phyloP scores from a whole-genome alignment of 129 eudicot species.

The Chrysanthemum makinoi region DNA sequence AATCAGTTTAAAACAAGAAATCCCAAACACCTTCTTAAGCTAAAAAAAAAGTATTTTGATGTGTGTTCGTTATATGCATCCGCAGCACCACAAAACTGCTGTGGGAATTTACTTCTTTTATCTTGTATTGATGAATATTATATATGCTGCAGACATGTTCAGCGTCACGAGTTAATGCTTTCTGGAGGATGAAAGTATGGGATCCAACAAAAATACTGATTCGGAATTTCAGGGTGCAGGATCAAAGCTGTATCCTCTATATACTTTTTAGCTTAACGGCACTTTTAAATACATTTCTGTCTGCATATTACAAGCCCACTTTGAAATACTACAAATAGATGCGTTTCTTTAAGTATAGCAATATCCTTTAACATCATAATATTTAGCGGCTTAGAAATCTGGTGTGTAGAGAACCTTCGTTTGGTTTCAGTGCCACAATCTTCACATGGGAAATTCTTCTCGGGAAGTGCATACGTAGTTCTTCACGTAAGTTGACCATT shows the following conservation, averaged over 20 bases:
- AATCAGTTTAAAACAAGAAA: no score
- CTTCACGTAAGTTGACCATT: slow-evolving; percentile 38
- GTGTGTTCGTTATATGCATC: neutral
- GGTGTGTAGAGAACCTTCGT: slow-evolving; percentile 62
- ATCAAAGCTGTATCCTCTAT: slow-evolving; percentile 62
- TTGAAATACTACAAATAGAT: neutral
- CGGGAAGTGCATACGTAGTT: slow-evolving; percentile 63
- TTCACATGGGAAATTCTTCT: slow-evolving; percentile 59
- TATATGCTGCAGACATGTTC: slow-evolving; percentile 33
- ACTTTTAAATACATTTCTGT: neutral
- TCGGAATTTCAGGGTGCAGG: slow-evolving; percentile 67
- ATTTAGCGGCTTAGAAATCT: slow-evolving; percentile 62
- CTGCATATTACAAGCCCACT: neutral
- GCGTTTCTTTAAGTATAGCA: slow-evolving; percentile 3
- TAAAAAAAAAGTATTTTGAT: no score
- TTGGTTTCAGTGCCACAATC: slow-evolving; percentile 62
- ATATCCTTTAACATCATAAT: slow-evolving; percentile 29
- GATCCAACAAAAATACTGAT: slow-evolving; percentile 40
- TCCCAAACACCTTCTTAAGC: no score
- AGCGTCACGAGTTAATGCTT: slow-evolving; percentile 13
- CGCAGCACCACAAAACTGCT: no score
- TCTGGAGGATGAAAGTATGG: slow-evolving; percentile 23
- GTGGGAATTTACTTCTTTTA: no score
- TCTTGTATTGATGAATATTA: neutral
- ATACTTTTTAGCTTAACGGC: neutral